phyloP scores from a whole-genome alignment of 371 early-diverging fungal genomes.

The Apophysomyces variabilis region DNA sequence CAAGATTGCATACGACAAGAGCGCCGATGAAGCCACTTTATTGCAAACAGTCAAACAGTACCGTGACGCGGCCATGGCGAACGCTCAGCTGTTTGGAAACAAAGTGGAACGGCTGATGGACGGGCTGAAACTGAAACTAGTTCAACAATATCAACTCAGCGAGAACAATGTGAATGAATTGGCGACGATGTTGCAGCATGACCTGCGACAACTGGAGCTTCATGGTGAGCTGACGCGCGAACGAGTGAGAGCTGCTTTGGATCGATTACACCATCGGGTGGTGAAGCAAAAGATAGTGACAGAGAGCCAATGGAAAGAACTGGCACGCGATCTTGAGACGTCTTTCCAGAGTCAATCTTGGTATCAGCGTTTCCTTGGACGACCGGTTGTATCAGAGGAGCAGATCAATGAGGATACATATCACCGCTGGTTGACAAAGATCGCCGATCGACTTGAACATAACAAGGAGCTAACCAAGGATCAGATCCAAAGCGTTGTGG shows the following conservation, averaged over 20 bases:
- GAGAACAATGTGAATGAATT: constrained; percentile 29
- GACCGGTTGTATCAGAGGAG: constrained; percentile 11
- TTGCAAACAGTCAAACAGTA: constrained; percentile 40
- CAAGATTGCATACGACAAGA: constrained; percentile 39
- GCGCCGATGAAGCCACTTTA: constrained; percentile 23
- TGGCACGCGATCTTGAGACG: constrained; percentile 33
- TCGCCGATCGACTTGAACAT: constrained; percentile 33
- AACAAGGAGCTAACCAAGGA: constrained; percentile 38
- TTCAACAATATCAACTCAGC: constrained; percentile 33
- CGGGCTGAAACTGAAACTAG: constrained; percentile 37
- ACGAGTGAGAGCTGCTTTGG: constrained; percentile 32
- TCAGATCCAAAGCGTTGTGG: constrained; percentile 28
- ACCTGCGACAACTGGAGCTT: constrained; percentile 39
- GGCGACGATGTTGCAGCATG: constrained; percentile 32
- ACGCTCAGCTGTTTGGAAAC: constrained; percentile 35
- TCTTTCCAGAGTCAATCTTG: constrained; percentile 31
- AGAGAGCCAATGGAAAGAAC: constrained; percentile 40
- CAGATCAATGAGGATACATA: constrained; percentile 30
- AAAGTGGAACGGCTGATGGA: constrained; percentile 37
- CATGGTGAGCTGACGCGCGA: constrained; percentile 43
- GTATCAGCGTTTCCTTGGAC: constrained; percentile 33
- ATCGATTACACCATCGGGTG: constrained; percentile 30
- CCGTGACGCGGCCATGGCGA: constrained; percentile 37
- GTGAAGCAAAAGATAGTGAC: constrained; percentile 37
- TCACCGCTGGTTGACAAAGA: constrained; percentile 34